phyloP scores from a whole-genome alignment of 2,329 filamentous ascomycete species.

The Zymoseptoria crescenta region DNA sequence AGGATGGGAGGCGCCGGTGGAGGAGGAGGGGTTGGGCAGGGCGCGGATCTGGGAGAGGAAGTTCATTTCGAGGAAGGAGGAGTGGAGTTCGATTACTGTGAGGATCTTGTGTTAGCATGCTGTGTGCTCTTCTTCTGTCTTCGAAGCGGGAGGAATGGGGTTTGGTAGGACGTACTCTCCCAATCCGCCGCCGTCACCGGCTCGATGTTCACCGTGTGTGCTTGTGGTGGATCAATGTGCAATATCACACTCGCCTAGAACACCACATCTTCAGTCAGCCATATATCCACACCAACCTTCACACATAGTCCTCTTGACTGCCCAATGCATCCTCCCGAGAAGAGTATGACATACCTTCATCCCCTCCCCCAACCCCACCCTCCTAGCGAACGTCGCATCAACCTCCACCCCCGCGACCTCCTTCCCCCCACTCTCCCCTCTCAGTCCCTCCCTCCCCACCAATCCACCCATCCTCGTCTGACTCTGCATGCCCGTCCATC shows the following conservation, averaged over 20 bases:
- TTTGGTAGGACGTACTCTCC: slow-evolving; percentile 56
- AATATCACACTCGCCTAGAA: slow-evolving; percentile 53
- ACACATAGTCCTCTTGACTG: background rate
- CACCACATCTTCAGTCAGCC: slow-evolving; percentile 18
- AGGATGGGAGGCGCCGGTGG: slow-evolving; percentile 56
- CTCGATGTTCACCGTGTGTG: slow-evolving; percentile 94
- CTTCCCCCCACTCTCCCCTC: slow-evolving; percentile 59
- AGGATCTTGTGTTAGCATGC: slow-evolving; percentile 2
- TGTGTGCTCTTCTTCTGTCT: no score
- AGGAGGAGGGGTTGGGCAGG: slow-evolving; percentile 66
- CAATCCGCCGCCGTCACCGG: slow-evolving; percentile 91
- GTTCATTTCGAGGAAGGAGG: slow-evolving; percentile 90
- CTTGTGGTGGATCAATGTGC: slow-evolving; percentile 82
- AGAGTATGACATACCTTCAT: slow-evolving; percentile 72
- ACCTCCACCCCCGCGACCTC: slow-evolving; percentile 75
- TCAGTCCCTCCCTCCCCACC: slow-evolving; percentile 64
- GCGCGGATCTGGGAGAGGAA: slow-evolving; percentile 87
- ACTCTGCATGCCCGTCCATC: slow-evolving; percentile 97
- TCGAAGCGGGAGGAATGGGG: no score
- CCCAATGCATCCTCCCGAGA: slow-evolving; percentile 25
- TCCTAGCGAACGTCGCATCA: slow-evolving; percentile 72
- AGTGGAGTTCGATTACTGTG: slow-evolving; percentile 83
- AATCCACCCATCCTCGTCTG: slow-evolving; percentile 70
- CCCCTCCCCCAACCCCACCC: slow-evolving; percentile 70
- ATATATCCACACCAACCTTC: slow-evolving; percentile 30